These are phyloP conservation scores for Vitis rupestris DNA, from an alignment of 164 flowering plant genomes.

Conservation along the genomic window DNA sequence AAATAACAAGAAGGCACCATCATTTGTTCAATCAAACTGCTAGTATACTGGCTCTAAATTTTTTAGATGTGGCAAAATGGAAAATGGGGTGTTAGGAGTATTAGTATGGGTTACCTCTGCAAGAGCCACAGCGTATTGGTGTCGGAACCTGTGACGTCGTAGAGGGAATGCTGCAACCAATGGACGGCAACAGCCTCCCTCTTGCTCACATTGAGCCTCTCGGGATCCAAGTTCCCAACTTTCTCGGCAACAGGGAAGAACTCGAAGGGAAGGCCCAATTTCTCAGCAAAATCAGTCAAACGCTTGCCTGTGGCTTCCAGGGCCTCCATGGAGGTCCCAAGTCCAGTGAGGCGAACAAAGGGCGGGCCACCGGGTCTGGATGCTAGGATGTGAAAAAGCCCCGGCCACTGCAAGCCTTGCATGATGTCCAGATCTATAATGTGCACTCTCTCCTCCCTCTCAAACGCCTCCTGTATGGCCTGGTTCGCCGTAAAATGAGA, in stretches of 20 bases:
- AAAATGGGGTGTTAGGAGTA: no score
- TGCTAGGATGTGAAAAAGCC: slow-evolving; percentile 86
- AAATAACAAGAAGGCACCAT: no score
- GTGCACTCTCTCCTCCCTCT: slow-evolving; percentile 91
- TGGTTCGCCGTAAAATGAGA: slow-evolving; percentile 98
- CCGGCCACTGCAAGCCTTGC: slow-evolving; percentile 99
- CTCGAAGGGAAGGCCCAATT: slow-evolving; percentile 89
- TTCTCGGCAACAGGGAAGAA: slow-evolving; percentile 82
- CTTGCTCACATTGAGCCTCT: slow-evolving; percentile 70
- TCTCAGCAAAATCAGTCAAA: slow-evolving; percentile 82
- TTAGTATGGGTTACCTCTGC: slow-evolving; percentile 59
- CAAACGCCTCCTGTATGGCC: slow-evolving; percentile 93
- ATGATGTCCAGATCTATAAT: slow-evolving; percentile 95
- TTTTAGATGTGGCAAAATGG: no score
- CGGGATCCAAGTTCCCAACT: slow-evolving; percentile 75
- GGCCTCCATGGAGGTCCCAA: slow-evolving; percentile 78
- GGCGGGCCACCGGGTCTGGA: slow-evolving; percentile 94
- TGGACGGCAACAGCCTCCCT: slow-evolving; percentile 97
- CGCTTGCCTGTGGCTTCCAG: slow-evolving; percentile 94
- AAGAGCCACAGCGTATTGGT: slow-evolving; percentile 75
- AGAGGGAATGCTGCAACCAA: slow-evolving; percentile 94
- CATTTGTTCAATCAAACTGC: no score
- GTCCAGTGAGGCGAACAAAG: slow-evolving; percentile 77
- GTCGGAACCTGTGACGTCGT: slow-evolving; percentile 93
- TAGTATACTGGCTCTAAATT: no score